Base-by-base conservation (phyloP, 78 protist species). In the Dictyostelium intermedium region DNA sequence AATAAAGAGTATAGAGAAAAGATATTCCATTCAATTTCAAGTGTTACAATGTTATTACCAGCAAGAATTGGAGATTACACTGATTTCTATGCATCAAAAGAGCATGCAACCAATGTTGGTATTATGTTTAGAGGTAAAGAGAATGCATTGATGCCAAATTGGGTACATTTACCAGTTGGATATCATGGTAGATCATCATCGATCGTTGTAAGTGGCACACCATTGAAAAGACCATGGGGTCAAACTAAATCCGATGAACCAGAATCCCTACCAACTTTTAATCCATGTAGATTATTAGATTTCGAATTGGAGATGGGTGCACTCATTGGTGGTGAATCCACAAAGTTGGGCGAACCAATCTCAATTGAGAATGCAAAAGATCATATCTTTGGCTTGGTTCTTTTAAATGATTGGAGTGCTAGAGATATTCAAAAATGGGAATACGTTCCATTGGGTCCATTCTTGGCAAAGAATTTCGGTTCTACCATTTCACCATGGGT, bases 371-470 rank as follows among this genome's bases (percentile, higher is more conserved):
- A 86, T 23, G 99, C 98, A n/a, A 86, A 96, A 20, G 92, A 93
- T 1, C 98, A 97, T 89, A 96, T 98, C 92, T 98, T 98, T 60
- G 99, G 99, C 35, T 43, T 96, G 69, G 96, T 92, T 0, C 79
- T 98, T 30, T 45, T 97, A 84, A 98, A 98, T 85, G 99, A 98
- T 85, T 98, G 99, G 99, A 74, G 92, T 37, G 99, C 99, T 6
- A 91, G 99, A 11, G 99, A 97, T 83, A 84, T 97, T 32, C 99
- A 98, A 77, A 92, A 95, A 91, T 98, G 98, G 98, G 97, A 96
- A 83, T 98, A 98, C 73, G 98, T 96, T 3, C 99, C 99, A 5
- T 97, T 98, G 14, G 99, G 99, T 13, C 99, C 99, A 43, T 98
- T 98, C 92, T 80, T 86, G 32, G 98, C 95, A 18, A 98, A 98